A percentile compares a stretch with the other conserved stretches of the same genome.
Conservation (phyloP, 2,329 filamentous ascomycete genomes). For the Canariomyces notabilis region DNA sequence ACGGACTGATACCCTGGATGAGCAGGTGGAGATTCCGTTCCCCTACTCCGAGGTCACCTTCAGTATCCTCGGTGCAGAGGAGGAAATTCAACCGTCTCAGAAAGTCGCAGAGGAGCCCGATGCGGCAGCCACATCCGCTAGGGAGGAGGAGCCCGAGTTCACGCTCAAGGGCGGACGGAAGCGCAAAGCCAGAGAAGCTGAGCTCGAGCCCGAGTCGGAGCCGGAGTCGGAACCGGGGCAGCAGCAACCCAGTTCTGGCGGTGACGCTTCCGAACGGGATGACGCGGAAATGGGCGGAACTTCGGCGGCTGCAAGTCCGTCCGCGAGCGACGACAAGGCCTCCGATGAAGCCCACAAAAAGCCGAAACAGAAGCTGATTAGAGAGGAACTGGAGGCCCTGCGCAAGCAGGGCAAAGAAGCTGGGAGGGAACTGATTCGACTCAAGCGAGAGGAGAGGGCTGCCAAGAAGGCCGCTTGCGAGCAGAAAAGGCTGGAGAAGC, state of each 20-base stretch:
- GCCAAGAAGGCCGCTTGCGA: slow-evolving; percentile 5
- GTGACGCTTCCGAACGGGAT: no score
- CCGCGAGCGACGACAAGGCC: slow-evolving; percentile 12
- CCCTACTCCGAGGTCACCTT: slow-evolving; percentile 31
- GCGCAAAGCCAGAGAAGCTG: slow-evolving; percentile 36
- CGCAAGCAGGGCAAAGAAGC: slow-evolving; percentile 19
- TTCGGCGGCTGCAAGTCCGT: slow-evolving; percentile 2
- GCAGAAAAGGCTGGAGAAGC: background rate
- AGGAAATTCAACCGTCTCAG: slow-evolving; percentile 28
- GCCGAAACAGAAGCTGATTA: no score
- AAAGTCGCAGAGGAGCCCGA: slow-evolving; percentile 21
- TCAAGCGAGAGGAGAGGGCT: slow-evolving; percentile 14
- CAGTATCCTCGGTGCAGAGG: slow-evolving; percentile 26
- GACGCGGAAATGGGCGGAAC: slow-evolving; percentile 17
- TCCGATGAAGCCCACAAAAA: slow-evolving; percentile 17
- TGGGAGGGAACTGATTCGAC: slow-evolving; percentile 9
- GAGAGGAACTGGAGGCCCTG: no score
- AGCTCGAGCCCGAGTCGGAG: slow-evolving; percentile 13
- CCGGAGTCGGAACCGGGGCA: background rate
- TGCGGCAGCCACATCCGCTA: slow-evolving; percentile 13
- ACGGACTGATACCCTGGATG: slow-evolving; percentile 15
- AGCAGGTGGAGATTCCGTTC: slow-evolving; percentile 41
- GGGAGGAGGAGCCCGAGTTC: slow-evolving; percentile 43
- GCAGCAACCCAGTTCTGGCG: no score
- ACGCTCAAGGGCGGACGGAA: slow-evolving; percentile 52